phyloP scores from a whole-genome alignment of 176 grass and related monocot genomes.

The Cenchrus purpureus region DNA sequence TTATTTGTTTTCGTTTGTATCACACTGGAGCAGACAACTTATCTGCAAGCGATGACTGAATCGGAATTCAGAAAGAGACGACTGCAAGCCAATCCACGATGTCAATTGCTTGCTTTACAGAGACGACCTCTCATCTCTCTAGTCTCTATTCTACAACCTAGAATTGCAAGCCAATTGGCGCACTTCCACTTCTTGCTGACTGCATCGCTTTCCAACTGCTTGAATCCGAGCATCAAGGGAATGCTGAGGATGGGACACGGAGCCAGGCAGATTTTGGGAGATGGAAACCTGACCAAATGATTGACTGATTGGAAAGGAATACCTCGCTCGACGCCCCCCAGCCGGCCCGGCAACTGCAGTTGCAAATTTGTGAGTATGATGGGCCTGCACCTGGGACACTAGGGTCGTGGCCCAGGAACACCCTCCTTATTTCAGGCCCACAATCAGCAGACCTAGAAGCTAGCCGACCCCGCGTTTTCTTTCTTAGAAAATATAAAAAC shows the following conservation, averaged over 20 bases:
- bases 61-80: conserved; percentile 31
- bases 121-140: conserved; percentile 10
- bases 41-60: conserved; percentile 14
- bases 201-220: conserved; percentile 13
- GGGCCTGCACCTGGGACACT: too few species aligned
- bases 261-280: conserved; percentile 28
- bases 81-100: not conserved
- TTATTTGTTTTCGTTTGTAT: not conserved
- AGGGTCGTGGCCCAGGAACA: too few species aligned
- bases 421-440: too few species aligned
- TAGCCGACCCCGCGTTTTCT: too few species aligned
- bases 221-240: not conserved
- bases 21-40: not conserved
- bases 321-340: not conserved
- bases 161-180: not conserved
- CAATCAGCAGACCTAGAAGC: too few species aligned
- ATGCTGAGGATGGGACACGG: not conserved
- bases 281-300: not conserved
- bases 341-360: too few species aligned
- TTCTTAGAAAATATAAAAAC: too few species aligned
- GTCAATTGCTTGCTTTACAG: not conserved
- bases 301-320: conserved; percentile 24
- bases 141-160: not conserved
- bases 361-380: too few species aligned
- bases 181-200: not conserved